Evolutionary conservation across 192 early-diverging fungal genomes (phyloP).

Genomic region (Coemansia sp.): DNA sequence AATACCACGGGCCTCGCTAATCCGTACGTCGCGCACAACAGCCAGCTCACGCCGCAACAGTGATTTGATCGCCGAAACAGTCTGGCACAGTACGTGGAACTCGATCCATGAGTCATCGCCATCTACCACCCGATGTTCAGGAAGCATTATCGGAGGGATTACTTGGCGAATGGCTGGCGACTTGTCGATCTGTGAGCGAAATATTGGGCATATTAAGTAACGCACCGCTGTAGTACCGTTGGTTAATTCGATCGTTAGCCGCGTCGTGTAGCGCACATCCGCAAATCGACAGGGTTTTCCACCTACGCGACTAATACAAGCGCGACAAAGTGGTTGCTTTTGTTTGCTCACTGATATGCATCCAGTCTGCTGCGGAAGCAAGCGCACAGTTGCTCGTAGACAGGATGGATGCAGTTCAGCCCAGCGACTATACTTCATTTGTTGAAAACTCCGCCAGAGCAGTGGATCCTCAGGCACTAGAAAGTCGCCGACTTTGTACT

Average conservation of each 20-base stretch:
- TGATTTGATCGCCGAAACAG: constrained; percentile 32
- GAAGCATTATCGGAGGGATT: constrained; percentile 29
- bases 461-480: constrained; percentile 18
- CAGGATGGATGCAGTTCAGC: constrained; percentile 13
- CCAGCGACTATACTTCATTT: constrained; percentile 28
- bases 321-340: constrained; percentile 31
- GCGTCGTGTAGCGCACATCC: constrained; percentile 18
- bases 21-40: constrained; percentile 29
- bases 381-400: constrained; percentile 8
- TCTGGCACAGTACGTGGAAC: constrained; percentile 37
- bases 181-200: constrained; percentile 29
- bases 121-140: constrained; percentile 13
- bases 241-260: constrained; percentile 21
- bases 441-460: constrained; percentile 18
- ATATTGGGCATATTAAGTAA: constrained; percentile 26
- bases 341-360: constrained; percentile 10
- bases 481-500: constrained; percentile 18
- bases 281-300: constrained; percentile 23
- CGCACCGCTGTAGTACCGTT: constrained; percentile 9
- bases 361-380: constrained; percentile 19
- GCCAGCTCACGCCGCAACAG: constrained; percentile 35
- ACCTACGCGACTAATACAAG: constrained; percentile 21
- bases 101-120: constrained; percentile 30
- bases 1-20: constrained; percentile 5
- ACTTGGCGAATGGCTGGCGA: constrained; percentile 21